Conservation (phyloP, 2,329 filamentous ascomycete genomes). For the Claviceps capensis region DNA sequence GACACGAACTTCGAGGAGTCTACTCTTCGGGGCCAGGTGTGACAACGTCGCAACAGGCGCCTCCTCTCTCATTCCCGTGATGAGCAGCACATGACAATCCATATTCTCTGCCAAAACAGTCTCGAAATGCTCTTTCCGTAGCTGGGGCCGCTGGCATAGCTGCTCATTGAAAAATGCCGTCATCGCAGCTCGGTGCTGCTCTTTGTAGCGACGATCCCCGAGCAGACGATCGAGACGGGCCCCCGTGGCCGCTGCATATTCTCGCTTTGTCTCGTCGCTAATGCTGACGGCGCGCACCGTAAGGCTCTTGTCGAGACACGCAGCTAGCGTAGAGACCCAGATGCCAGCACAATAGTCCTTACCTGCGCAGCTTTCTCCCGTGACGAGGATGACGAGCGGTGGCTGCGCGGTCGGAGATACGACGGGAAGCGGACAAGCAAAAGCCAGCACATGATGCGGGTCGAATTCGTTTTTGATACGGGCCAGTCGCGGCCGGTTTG, state of each 20-base stretch:
- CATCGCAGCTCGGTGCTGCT: slow-evolving; percentile 40
- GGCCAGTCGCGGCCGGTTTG: slow-evolving; percentile 34
- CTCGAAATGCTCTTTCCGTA: slow-evolving; percentile 39
- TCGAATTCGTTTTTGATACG: slow-evolving; percentile 37
- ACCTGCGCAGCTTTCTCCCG: slow-evolving; percentile 37
- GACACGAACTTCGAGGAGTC: slow-evolving; percentile 40
- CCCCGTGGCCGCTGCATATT: slow-evolving; percentile 35
- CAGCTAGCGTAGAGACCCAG: slow-evolving; percentile 32
- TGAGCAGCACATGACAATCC: slow-evolving; percentile 40
- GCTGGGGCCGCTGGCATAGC: slow-evolving; percentile 24
- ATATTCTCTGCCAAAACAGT: slow-evolving; percentile 25
- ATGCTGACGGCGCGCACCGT: slow-evolving; percentile 35
- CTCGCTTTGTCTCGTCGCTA: slow-evolving; percentile 41
- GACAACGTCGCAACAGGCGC: slow-evolving; percentile 39
- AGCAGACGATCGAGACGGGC: slow-evolving; percentile 35
- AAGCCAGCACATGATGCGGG: slow-evolving; percentile 35
- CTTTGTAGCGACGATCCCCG: slow-evolving; percentile 44
- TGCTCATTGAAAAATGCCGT: slow-evolving; percentile 37
- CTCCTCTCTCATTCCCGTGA: slow-evolving; percentile 50
- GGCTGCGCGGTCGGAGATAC: slow-evolving; percentile 13
- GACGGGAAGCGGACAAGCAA: slow-evolving; percentile 39
- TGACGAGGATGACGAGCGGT: slow-evolving; percentile 43
- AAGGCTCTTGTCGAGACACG: slow-evolving; percentile 13
- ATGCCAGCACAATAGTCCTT: slow-evolving; percentile 46
- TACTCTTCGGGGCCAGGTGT: slow-evolving; percentile 38